Evolutionary conservation across 805 yeast species (phyloP), one percentile per base, ranked within the genome.

Genomic region (Torulaspora quercuum): DNA sequence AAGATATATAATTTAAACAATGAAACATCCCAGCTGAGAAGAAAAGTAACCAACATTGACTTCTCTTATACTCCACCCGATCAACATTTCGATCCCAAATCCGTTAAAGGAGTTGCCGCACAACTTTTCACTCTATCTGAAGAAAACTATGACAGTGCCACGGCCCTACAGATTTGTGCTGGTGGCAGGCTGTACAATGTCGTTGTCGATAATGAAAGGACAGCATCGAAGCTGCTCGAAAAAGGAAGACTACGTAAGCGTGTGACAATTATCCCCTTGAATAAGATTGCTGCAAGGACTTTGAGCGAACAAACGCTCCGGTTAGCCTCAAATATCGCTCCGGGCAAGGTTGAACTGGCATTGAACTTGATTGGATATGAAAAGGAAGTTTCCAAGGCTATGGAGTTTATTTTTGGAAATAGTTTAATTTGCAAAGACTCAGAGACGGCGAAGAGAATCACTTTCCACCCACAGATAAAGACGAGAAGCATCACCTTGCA

Each of bases 101-200:
- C 81, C 0, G 94, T 92, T 3, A 81, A 79, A 53, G 99, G 99
- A 29, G 75, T 88, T 11, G 95, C 90, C 9, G 95, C 95, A 2
- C 92, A 84, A 53, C 64, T 92, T 33, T 87, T 94, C 55, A 61
- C 70, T 1, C 56, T 92, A 13, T 72, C 73, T 11, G 77, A 79
- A 28, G 56, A 68, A 1, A 75, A 81, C 32, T 56, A 63, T 37
- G 73, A 75, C 16, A 77, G 80, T 36, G 81, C 95, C 1, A 69
- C 80, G 16, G 98, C 99, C 1, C 66, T 92, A 22, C 97, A 92
- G 61, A 82, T 86, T 2, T 82, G 95, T 57, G 98, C 97, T 2
- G 99, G 98, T 31, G 94, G 90, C 4, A 70, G 89, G 49, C 62
- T 94, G 19, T 94, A 78, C 59, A 88, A 89, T 52, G 84, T 94